phyloP scores from a whole-genome alignment of 495 filamentous ascomycete genomes.

The Polyplosphaeria fusca region DNA sequence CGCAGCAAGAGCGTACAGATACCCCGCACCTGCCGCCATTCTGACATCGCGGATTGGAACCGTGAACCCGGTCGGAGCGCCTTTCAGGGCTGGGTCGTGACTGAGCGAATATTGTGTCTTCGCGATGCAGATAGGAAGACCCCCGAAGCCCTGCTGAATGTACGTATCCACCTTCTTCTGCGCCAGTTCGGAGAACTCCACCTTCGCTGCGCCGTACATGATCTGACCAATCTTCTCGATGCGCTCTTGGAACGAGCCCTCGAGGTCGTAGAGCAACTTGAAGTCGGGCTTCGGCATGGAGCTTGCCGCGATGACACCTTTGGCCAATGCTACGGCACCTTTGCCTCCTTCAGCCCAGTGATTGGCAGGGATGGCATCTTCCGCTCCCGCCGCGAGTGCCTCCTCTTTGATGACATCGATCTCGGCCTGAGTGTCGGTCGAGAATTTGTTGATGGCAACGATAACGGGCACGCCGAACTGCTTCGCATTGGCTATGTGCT shows the following conservation, averaged over 20 bases:
- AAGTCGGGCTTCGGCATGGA: conserved; percentile 80
- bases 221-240: conserved; percentile 85
- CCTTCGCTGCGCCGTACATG: conserved; percentile 90
- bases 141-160: conserved; percentile 83
- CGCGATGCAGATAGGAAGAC: conserved; percentile 91
- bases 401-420: conserved; percentile 85
- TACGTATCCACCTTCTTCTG: conserved; percentile 96
- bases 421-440: conserved; percentile 90
- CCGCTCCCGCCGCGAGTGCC: conserved; percentile 85
- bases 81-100: conserved; percentile 90
- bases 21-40: conserved; percentile 89
- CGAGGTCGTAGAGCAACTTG: conserved; percentile 78
- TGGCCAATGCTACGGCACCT: conserved; percentile 85
- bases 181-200: conserved; percentile 90
- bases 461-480: conserved; percentile 92
- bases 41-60: conserved; percentile 93
- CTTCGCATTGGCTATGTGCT: conserved; percentile 86
- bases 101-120: conserved; percentile 98
- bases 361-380: conserved; percentile 89
- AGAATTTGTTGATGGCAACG: conserved; percentile 94
- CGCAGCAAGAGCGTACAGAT: conserved; percentile 91
- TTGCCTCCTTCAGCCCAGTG: conserved; percentile 96
- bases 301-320: conserved; percentile 77
- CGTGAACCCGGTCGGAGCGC: conserved; percentile 93
- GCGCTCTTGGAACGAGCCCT: conserved; percentile 79